These are phyloP conservation scores for Solanum aculeatissimum DNA, from an alignment of 305 asterid genomes.

Conservation along the genomic window DNA sequence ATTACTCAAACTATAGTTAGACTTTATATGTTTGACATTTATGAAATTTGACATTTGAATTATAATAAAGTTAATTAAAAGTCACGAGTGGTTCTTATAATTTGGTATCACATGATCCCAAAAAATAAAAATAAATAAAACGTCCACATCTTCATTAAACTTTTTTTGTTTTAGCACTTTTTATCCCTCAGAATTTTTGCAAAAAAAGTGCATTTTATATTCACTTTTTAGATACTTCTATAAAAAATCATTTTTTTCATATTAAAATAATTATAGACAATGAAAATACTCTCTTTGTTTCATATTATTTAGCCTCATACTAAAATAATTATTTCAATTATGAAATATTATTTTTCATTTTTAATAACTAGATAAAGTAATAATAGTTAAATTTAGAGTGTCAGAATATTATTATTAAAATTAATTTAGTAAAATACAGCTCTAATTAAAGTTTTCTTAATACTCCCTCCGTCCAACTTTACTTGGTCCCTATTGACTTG, in stretches of 20 bases:
- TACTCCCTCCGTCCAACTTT: too few relatives aligned
- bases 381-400: too few relatives aligned
- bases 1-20: too few relatives aligned
- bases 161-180: not conserved
- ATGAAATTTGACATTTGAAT: not conserved
- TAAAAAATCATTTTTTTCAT: not conserved
- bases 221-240: not conserved
- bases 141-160: not conserved
- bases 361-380: too few relatives aligned
- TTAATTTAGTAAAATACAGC: too few relatives aligned
- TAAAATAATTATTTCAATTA: not conserved
- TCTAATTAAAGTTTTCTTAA: not conserved
- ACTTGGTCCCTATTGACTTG: too few relatives aligned
- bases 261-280: not conserved
- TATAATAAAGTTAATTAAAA: not conserved
- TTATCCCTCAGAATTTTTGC: not conserved
- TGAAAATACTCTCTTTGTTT: not conserved
- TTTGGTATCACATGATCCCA: not conserved
- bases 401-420: too few relatives aligned
- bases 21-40: too few relatives aligned
- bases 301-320: not conserved
- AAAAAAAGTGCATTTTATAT: not conserved
- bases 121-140: not conserved
- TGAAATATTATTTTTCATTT: too few relatives aligned
- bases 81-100: not conserved